Conservation (phyloP, 2,329 filamentous ascomycete species). For the Orbilia blumenaviensis region DNA sequence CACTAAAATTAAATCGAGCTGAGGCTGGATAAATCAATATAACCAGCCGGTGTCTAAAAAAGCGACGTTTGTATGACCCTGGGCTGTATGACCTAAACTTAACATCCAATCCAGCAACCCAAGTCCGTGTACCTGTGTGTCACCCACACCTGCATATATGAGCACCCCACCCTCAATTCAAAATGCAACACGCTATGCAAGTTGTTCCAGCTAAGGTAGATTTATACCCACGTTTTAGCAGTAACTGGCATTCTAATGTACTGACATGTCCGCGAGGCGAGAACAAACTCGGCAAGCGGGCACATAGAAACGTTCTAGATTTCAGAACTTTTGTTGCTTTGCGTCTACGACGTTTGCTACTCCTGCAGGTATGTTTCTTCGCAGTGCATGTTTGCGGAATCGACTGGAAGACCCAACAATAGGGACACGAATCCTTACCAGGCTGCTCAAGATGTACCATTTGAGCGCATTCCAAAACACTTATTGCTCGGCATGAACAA, state of each 20-base stretch:
- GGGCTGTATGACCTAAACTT: background rate
- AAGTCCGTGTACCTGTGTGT: slow-evolving; percentile 1
- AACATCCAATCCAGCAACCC: background rate
- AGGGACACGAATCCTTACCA: background rate
- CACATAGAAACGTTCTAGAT: background rate
- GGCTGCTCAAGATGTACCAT: background rate
- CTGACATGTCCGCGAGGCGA: background rate
- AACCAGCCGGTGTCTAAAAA: background rate
- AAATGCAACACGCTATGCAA: slow-evolving; percentile 41
- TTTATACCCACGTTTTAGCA: slow-evolving; percentile 30
- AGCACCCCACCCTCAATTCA: background rate
- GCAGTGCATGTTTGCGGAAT: too few relatives aligned
- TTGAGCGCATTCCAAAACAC: background rate
- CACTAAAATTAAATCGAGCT: too few relatives aligned
- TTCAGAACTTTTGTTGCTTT: background rate
- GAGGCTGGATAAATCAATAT: too few relatives aligned
- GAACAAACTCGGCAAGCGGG: background rate
- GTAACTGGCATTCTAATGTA: background rate
- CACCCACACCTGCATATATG: slow-evolving; percentile 35
- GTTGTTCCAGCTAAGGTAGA: slow-evolving; percentile 2
- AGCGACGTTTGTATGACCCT: background rate
- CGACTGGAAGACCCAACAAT: background rate
- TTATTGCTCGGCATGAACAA: background rate
- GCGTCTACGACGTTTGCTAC: too few relatives aligned
- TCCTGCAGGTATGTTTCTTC: too few relatives aligned